Percentiles rank a stretch among this genome's conserved stretches.
Conservation (phyloP, 192 early-diverging fungal genomes). For the Allomyces arbusculus region DNA sequence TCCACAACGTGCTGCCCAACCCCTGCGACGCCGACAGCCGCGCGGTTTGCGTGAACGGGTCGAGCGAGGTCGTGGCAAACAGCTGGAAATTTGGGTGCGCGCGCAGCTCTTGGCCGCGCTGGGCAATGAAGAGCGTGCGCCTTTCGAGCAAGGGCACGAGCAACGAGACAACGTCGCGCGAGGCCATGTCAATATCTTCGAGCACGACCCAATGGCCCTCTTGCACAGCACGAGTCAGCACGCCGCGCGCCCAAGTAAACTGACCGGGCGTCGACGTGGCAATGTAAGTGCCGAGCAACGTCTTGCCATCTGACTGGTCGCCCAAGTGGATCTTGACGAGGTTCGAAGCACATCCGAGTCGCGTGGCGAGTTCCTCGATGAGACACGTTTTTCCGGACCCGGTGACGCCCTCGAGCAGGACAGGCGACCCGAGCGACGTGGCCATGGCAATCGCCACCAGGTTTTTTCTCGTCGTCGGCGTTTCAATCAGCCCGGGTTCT, state of each 20-base stretch:
- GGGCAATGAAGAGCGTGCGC: slow-evolving; percentile 69
- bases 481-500: slow-evolving; percentile 38
- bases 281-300: slow-evolving; percentile 85
- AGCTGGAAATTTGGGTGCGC: slow-evolving; percentile 75
- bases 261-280: slow-evolving; percentile 72
- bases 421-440: slow-evolving; percentile 62
- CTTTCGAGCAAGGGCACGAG: slow-evolving; percentile 83
- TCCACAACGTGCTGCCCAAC: slow-evolving; percentile 60
- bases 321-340: slow-evolving; percentile 86
- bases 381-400: slow-evolving; percentile 82
- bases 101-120: slow-evolving; percentile 62
- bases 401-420: slow-evolving; percentile 62
- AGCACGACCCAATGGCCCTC: slow-evolving; percentile 88
- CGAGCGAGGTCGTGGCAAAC: slow-evolving; percentile 62
- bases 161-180: slow-evolving; percentile 78
- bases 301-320: slow-evolving; percentile 88
- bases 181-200: slow-evolving; percentile 91
- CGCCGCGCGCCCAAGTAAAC: slow-evolving; percentile 89
- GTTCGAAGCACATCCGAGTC: slow-evolving; percentile 43
- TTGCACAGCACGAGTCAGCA: slow-evolving; percentile 72
- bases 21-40: slow-evolving; percentile 15
- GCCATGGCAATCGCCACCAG: slow-evolving; percentile 65
- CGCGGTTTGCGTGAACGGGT: slow-evolving; percentile 26
- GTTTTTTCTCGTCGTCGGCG: slow-evolving; percentile 52
- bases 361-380: slow-evolving; percentile 61